These are phyloP conservation scores for Penicillium sp. DNA, from an alignment of 2,329 filamentous ascomycete genomes.

Conservation along the genomic window DNA sequence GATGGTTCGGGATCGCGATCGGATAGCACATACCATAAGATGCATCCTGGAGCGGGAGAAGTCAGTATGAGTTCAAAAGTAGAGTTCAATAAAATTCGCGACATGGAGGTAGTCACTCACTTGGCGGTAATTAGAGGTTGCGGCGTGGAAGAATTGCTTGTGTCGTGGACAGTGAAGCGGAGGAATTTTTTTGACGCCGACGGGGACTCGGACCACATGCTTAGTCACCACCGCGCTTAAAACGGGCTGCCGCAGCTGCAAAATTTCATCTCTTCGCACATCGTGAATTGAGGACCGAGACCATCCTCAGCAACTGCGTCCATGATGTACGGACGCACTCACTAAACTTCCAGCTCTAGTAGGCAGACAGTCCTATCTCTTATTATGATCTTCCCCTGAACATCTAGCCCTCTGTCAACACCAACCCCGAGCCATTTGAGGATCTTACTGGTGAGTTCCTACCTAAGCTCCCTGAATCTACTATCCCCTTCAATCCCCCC, in stretches of 20 bases:
- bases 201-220: conserved; percentile 21
- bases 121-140: conserved; percentile 25
- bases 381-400: conserved; percentile 3
- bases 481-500: conserved; percentile 15
- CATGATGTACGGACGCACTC: not conserved
- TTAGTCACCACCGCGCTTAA: conserved; percentile 24
- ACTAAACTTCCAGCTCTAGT: conserved; percentile 1
- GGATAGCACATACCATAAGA: conserved; percentile 39
- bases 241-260: conserved; percentile 13
- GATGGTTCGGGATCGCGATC: conserved; percentile 6
- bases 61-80: conserved; percentile 8
- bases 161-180: conserved; percentile 18
- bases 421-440: conserved; percentile 2
- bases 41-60: conserved; percentile 32
- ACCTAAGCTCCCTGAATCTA: conserved; percentile 10
- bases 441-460: conserved; percentile 20
- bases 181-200: conserved; percentile 28
- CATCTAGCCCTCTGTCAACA: conserved; percentile 6
- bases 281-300: too few species aligned
- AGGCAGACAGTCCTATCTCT: not conserved
- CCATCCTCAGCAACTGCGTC: not conserved
- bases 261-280: conserved; percentile 1
- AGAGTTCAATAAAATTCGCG: not conserved
- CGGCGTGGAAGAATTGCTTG: conserved; percentile 15
- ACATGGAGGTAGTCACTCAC: conserved; percentile 23